A percentile compares a stretch with the other conserved stretches of the same genome.
phyloP scores from a whole-genome alignment of 164 flowering plant species.

The Berberis vulgaris region DNA sequence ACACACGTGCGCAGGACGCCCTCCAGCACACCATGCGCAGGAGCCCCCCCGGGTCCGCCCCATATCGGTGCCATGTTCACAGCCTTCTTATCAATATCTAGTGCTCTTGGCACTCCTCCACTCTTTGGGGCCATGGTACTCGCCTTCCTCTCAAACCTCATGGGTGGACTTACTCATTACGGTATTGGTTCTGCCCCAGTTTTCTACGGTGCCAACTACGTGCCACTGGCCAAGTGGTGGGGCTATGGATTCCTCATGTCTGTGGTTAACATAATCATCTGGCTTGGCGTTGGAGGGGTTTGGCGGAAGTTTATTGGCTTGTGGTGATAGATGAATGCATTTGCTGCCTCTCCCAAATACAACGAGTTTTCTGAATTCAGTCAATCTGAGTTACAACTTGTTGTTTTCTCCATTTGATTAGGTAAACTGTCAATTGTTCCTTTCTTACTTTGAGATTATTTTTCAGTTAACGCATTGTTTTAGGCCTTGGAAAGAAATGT shows the following conservation, averaged over 20 bases:
- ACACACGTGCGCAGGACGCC: too few species aligned
- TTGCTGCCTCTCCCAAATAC: background rate
- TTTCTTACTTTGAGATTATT: too few species aligned
- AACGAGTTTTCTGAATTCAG: background rate
- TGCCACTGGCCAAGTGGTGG: slow-evolving; percentile 83
- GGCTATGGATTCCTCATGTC: slow-evolving; percentile 85
- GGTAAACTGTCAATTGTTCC: background rate
- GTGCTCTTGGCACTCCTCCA: slow-evolving; percentile 85
- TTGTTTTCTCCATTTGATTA: background rate
- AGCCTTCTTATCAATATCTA: slow-evolving; percentile 82
- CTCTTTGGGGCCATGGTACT: slow-evolving; percentile 76
- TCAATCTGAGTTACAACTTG: background rate
- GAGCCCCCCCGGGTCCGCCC: too few species aligned
- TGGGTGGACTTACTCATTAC: slow-evolving; percentile 90
- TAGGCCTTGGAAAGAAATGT: background rate
- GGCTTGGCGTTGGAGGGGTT: slow-evolving; percentile 84
- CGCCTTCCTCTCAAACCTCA: slow-evolving; percentile 78
- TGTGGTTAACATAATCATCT: slow-evolving; percentile 67
- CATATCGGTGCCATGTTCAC: slow-evolving; percentile 98
- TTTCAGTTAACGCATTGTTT: background rate
- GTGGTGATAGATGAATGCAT: slow-evolving; percentile 31
- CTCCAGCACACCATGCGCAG: too few species aligned
- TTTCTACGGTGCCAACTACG: slow-evolving; percentile 84
- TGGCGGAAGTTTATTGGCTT: slow-evolving; percentile 93
- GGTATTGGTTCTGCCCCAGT: slow-evolving; percentile 97